Evolutionary conservation across 306 rosid species (phyloP).

Genomic region (Trichosanthes truncata): DNA sequence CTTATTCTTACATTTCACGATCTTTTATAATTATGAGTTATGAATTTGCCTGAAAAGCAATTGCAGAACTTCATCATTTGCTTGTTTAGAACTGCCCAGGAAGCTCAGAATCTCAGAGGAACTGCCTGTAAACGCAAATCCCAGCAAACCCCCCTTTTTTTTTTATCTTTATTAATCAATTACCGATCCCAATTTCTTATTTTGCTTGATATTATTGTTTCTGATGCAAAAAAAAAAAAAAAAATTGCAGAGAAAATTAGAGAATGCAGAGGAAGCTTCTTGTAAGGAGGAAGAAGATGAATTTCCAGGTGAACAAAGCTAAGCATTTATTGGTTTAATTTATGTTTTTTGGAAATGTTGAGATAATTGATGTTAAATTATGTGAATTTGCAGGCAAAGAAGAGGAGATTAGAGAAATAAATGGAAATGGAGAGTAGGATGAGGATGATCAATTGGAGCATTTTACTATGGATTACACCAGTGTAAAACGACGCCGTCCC

Average conservation of each 20-base stretch:
- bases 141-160: not conserved
- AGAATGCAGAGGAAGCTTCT: not conserved
- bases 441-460: conserved; percentile 18
- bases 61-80: conserved; percentile 17
- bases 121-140: conserved; percentile 19
- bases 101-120: conserved; percentile 37
- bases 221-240: not conserved
- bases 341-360: no score
- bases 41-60: not conserved
- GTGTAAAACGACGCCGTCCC: conserved; percentile 54
- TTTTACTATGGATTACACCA: conserved; percentile 55
- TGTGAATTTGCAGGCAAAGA: no score
- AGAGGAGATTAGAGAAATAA: no score
- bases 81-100: conserved; percentile 33
- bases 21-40: no score
- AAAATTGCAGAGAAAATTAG: not conserved
- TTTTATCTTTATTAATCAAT: not conserved
- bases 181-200: not conserved
- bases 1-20: no score
- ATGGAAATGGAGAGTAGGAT: not conserved
- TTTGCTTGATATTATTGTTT: not conserved
- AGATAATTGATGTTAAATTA: no score
- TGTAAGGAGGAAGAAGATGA: not conserved
- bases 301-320: no score
- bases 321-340: no score